Conservation (phyloP, 352 stramenopile species). For the Phytophthora brassicae region DNA sequence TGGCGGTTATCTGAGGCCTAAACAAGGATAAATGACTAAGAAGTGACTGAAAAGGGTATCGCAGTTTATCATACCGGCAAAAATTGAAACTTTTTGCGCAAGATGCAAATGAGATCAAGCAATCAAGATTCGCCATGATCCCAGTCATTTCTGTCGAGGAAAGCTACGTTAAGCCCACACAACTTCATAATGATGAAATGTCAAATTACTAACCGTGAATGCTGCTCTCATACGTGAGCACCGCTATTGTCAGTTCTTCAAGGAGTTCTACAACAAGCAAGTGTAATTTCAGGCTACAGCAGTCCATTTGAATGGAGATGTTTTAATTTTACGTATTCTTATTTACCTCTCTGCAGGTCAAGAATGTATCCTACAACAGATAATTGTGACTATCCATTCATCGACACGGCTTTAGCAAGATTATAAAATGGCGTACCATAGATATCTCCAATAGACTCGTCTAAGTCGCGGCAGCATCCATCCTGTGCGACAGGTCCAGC, state of each 20-base stretch:
- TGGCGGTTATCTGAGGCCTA: slow-evolving; percentile 52
- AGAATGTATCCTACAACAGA: slow-evolving; percentile 65
- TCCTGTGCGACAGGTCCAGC: slow-evolving; percentile 41
- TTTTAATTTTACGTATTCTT: neutral
- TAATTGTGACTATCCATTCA: slow-evolving; percentile 3
- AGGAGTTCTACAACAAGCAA: slow-evolving; percentile 50
- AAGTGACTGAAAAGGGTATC: neutral
- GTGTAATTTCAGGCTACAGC: neutral
- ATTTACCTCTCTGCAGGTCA: slow-evolving; percentile 73
- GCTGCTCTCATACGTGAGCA: slow-evolving; percentile 70
- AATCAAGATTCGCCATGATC: slow-evolving; percentile 70
- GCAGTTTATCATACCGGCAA: slow-evolving; percentile 39
- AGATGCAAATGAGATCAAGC: slow-evolving; percentile 65
- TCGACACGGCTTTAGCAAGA: neutral
- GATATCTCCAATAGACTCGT: slow-evolving; percentile 80
- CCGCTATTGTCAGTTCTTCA: slow-evolving; percentile 69
- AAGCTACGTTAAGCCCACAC: neutral
- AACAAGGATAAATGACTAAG: slow-evolving; percentile 6
- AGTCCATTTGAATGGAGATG: neutral
- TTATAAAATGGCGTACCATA: slow-evolving; percentile 45
- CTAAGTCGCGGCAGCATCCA: slow-evolving; percentile 74
- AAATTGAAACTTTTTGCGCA: slow-evolving; percentile 77
- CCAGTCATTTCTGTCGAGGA: slow-evolving; percentile 61
- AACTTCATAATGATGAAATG: neutral
- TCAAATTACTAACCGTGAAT: slow-evolving; percentile 50